A percentile compares a stretch with the other conserved stretches of the same genome.
Evolutionary conservation across 352 stramenopile species (phyloP).

Genomic region (Globisporangium apiculatum): DNA sequence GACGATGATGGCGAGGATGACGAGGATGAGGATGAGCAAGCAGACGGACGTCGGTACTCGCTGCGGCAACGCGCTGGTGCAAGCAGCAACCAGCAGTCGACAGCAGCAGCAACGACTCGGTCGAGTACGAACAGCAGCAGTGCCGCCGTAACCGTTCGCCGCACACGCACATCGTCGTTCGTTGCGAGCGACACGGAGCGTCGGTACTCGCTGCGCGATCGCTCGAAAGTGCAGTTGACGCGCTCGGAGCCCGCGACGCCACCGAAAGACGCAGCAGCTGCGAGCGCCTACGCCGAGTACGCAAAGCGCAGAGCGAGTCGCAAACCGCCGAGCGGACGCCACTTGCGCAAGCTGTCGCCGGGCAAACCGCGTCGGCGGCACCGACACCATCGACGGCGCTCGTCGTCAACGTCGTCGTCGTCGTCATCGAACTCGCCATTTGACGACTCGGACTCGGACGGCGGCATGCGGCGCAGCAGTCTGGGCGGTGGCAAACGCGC

Average conservation of each 20-base stretch:
- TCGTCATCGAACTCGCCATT: slow-evolving; percentile 54
- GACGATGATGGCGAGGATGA: slow-evolving; percentile 2
- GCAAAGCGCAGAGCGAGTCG: slow-evolving; percentile 40
- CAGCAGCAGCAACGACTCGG: slow-evolving; percentile 14
- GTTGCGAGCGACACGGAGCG: slow-evolving; percentile 20
- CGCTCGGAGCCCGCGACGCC: slow-evolving; percentile 11
- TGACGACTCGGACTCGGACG: slow-evolving; percentile 57
- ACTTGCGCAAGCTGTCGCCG: slow-evolving; percentile 16
- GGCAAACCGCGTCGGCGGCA: slow-evolving; percentile 18
- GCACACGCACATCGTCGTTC: slow-evolving; percentile 11
- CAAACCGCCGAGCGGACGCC: slow-evolving; percentile 8
- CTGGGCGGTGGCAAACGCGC: slow-evolving; percentile 20
- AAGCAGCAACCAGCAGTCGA: slow-evolving; percentile 11
- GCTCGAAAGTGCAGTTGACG: slow-evolving; percentile 45
- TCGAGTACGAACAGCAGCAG: slow-evolving; percentile 2
- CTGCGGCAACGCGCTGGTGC: slow-evolving; percentile 8
- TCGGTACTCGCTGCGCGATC: slow-evolving; percentile 68
- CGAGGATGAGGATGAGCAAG: slow-evolving; percentile 1
- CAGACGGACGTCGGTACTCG: slow-evolving; percentile 11
- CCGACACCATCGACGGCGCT: slow-evolving; percentile 22
- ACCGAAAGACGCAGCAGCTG: slow-evolving; percentile 23
- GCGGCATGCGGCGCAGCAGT: slow-evolving; percentile 55
- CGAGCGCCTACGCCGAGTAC: slow-evolving; percentile 50
- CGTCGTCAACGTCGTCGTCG: slow-evolving; percentile 35
- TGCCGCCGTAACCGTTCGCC: neutral